Percentiles rank a stretch among this genome's conserved stretches.
Conservation (phyloP, 768 basidiomycete species). For the Cystofilobasidium bisporidii region DNA sequence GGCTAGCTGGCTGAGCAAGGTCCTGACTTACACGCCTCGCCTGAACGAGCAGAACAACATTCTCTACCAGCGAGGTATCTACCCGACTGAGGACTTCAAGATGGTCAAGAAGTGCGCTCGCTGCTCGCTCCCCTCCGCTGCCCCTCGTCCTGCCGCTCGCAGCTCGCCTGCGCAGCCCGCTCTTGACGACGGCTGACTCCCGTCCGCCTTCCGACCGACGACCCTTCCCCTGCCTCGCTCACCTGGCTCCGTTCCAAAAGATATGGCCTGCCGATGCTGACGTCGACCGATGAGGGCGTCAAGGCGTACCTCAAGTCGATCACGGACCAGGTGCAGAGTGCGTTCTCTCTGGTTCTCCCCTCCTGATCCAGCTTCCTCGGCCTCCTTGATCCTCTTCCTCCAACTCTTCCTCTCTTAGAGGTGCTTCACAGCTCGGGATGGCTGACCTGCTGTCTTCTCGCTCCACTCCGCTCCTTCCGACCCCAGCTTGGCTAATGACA, state of each 20-base stretch:
- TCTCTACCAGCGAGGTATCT: slow-evolving; percentile 90
- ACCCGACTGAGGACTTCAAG: slow-evolving; percentile 95
- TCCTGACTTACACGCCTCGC: not conserved
- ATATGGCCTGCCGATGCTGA: slow-evolving; percentile 88
- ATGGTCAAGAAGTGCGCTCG: slow-evolving; percentile 79
- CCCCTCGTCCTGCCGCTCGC: too few relatives aligned
- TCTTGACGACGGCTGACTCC: not conserved
- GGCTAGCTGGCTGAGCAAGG: slow-evolving; percentile 14
- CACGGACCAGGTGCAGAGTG: slow-evolving; percentile 82
- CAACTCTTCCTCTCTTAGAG: not conserved
- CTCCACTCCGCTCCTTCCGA: too few relatives aligned
- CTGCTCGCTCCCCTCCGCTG: not conserved
- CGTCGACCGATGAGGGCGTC: slow-evolving; percentile 84
- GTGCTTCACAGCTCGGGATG: too few relatives aligned
- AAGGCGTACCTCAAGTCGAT: slow-evolving; percentile 95
- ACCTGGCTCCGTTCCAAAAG: not conserved
- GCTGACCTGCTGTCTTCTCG: too few relatives aligned
- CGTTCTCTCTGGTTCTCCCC: slow-evolving; percentile 34
- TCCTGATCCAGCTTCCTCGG: not conserved
- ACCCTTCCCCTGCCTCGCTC: not conserved
- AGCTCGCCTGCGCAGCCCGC: not conserved
- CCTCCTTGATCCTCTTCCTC: too few relatives aligned
- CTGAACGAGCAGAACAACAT: slow-evolving; percentile 51
- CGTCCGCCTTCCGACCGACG: not conserved
- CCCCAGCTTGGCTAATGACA: slow-evolving; percentile 80